Evolutionary conservation across 2,329 filamentous ascomycete species (phyloP), one percentile per base, ranked within the genome.

Genomic region (Pseudopyrenochaeta lycopersici): DNA sequence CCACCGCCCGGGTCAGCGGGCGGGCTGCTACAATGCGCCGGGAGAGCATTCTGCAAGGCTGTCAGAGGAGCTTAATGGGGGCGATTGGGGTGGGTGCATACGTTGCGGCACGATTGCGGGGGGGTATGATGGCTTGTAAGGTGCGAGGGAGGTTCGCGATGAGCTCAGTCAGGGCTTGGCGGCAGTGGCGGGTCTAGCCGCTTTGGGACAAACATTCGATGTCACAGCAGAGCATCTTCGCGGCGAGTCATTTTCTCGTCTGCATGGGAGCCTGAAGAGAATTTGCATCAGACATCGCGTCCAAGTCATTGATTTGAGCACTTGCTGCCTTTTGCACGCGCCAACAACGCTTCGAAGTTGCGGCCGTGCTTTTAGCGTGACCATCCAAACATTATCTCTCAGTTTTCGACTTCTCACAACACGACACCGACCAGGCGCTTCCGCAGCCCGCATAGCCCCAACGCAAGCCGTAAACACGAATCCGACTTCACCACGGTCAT

Each of bases 11-110:
- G 56, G 73, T 62, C 49, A 78, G 76, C 70, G 76, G 76, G 55
- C 76, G 76, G 49, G 71, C 76, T 59, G 72, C 74, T 58, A 67
- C 67, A 65, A 79, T 73, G 71, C 75, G 74, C 66, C 78, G 68
- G 58, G 77, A 77, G 48, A 80, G 71, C 77, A 80, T 80, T 54
- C 68, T 75, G 49, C 18, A 17, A 12, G 43, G 15, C 49, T 63
- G 35, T 80, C 77, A 77, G 41, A 81, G 79, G 7, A 7, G 82
- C 80, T 49, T 10, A 4, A 21, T 17, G 49, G n/a, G 27, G 31
- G 45, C 41, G 46, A 61, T 64, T 60, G 62, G 41, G 49, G 41
- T 11, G 58, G 41, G n/a, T 21, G 20, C 62, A 43, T 72, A 70
- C 68, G 66, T 72, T 62, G 66, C 46, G 68, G 66, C 63, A 60